Evolutionary conservation across 129 eudicot species (phyloP), one percentile per base, ranked within the genome.

Genomic region (Lonicera japonica): DNA sequence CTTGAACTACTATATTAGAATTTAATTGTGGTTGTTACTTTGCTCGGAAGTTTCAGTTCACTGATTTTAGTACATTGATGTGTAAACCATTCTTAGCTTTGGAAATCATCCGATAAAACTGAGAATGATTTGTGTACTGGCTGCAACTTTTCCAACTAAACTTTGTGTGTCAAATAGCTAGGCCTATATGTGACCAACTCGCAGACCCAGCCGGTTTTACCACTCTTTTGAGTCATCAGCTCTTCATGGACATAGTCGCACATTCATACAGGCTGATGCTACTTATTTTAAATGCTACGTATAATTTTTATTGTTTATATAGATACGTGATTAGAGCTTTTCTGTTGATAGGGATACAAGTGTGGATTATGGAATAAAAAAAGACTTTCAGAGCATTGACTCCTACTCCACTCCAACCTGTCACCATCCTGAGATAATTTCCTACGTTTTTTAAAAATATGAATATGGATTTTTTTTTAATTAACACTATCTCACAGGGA

Each of bases 221-320:
- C 56, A 16, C n/a, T 19, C 0, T 29, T 29, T 29, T 19, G n/a
- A 52, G 82, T 77, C 82, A 76, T 77, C 82, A 76, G 73, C 72
- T 70, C 65, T 66, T 76, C 66, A 56, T n/a, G n/a, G n/a, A n/a
- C n/a, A n/a, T 75, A 64, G 80, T 70, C 69, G 81, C 67, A 76
- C 74, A 50, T 48, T 66, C 62, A 67, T 21, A 65, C 22, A 21
- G 21, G 47, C 45, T 51, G 56, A 29, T 54, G 25, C 60, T 50
- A 60, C 54, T 76, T 70, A 53, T 58, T 70, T 64, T 21, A 54
- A 69, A 70, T 69, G 46, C 72, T 54, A 65, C 61, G 25, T 29
- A 29, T 29, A 29, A 29, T 29, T 70, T 58, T 63, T 63, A 52
- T 22, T 46, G 45, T 58, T 20, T 19, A 56, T 69, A 17, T 4